phyloP scores from a whole-genome alignment of 75 land plant species.

The Azolla pinnata region DNA sequence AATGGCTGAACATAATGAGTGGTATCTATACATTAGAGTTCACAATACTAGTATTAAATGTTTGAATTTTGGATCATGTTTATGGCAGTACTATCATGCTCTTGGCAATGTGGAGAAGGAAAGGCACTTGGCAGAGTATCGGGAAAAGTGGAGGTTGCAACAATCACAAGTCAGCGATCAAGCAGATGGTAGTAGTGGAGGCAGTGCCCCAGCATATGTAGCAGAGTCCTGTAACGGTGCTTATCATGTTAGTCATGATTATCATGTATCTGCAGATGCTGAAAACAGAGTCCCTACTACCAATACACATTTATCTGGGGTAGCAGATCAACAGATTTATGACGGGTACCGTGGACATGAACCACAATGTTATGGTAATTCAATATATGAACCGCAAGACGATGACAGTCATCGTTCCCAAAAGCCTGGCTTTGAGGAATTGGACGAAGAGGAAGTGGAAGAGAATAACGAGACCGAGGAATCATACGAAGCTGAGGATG shows the following conservation, averaged over 20 bases:
- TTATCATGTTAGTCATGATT: slow-evolving; percentile 1
- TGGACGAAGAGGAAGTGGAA: too few species aligned
- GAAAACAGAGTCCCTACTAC: not conserved
- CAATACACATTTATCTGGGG: not conserved
- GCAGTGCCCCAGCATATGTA: not conserved
- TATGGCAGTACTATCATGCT: not conserved
- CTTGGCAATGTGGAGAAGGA: slow-evolving; percentile 1
- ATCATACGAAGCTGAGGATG: not conserved
- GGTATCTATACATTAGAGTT: too few species aligned
- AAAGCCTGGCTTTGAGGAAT: not conserved
- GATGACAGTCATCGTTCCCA: not conserved
- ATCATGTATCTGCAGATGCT: not conserved
- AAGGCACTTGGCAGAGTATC: not conserved
- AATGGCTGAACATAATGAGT: too few species aligned
- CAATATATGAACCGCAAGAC: not conserved
- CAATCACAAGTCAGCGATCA: not conserved
- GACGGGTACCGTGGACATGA: not conserved
- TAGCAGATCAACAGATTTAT: not conserved
- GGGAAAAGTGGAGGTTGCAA: not conserved
- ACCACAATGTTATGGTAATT: not conserved
- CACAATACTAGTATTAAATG: too few species aligned
- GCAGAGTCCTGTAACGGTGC: not conserved
- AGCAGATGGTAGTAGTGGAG: not conserved
- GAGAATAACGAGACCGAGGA: not conserved
- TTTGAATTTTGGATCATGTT: too few species aligned